Evolutionary conservation across 108 stramenopile genomes (phyloP).

Genomic region (Chaetoceros muelleri): DNA sequence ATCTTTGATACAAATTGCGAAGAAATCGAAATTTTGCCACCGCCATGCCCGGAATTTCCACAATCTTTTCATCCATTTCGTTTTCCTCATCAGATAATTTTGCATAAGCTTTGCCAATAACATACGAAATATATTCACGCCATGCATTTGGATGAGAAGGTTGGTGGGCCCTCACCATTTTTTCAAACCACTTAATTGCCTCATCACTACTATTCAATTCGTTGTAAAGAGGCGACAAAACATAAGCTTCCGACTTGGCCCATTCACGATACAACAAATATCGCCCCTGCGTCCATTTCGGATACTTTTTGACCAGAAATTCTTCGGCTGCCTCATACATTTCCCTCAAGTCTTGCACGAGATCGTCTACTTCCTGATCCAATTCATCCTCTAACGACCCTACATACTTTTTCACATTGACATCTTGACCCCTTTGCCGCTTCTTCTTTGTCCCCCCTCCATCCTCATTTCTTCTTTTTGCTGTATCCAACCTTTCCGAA

Average conservation of each 20-base stretch:
- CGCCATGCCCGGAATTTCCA: conserved; percentile 14
- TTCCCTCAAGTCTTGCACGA: conserved; percentile 64
- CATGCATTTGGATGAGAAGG: conserved; percentile 65
- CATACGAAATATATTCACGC: conserved; percentile 34
- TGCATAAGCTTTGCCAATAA: conserved; percentile 12
- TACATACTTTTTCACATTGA: neutral
- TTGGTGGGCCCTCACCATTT: conserved; percentile 45
- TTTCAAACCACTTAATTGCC: conserved; percentile 37
- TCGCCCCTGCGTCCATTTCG: conserved; percentile 43
- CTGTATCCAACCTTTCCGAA: conserved; percentile 15
- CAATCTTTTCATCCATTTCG: conserved; percentile 6
- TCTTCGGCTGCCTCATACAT: conserved; percentile 59
- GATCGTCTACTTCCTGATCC: conserved; percentile 54
- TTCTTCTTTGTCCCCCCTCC: conserved; percentile 10
- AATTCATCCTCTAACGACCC: conserved; percentile 16
- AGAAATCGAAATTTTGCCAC: conserved; percentile 33
- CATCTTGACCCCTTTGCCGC: conserved; percentile 1
- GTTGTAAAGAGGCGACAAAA: conserved; percentile 34
- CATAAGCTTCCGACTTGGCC: conserved; percentile 36
- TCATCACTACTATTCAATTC: conserved; percentile 2
- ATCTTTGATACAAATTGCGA: conserved; percentile 56
- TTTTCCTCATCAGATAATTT: conserved; percentile 9
- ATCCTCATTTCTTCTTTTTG: conserved; percentile 17
- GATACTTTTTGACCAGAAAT: conserved; percentile 38
- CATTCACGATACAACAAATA: conserved; percentile 40